These are phyloP conservation scores for Poteriospumella lacustris DNA, from an alignment of 108 stramenopile species.

Conservation along the genomic window DNA sequence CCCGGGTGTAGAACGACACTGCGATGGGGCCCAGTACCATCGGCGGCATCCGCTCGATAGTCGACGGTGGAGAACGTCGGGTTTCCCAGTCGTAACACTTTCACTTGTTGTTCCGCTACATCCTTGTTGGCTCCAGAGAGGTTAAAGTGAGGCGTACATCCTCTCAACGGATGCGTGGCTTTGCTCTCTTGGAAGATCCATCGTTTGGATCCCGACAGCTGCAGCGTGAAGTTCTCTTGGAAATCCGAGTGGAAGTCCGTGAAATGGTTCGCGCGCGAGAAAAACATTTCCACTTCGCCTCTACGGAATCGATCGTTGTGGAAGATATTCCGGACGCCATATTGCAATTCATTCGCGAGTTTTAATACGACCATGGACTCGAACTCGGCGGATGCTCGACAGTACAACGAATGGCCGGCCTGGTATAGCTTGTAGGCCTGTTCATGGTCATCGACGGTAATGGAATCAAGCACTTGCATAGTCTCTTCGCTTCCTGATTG, in stretches of 20 bases:
- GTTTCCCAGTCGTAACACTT: conserved; percentile 33
- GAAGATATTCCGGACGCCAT: conserved; percentile 73
- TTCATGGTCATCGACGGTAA: conserved; percentile 6
- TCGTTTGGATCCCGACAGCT: conserved; percentile 68
- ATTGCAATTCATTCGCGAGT: conserved; percentile 59
- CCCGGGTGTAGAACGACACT: conserved; percentile 62
- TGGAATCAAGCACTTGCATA: neutral
- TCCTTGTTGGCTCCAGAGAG: conserved; percentile 37
- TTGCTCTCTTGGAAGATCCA: conserved; percentile 69
- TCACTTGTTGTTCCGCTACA: conserved; percentile 76
- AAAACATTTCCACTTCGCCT: conserved; percentile 83
- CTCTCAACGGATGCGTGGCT: conserved; percentile 66
- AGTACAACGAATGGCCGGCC: conserved; percentile 68
- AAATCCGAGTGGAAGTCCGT: conserved; percentile 84
- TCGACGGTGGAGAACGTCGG: neutral
- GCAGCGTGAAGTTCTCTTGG: conserved; percentile 89
- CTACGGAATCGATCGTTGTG: conserved; percentile 45
- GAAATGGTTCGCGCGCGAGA: conserved; percentile 51
- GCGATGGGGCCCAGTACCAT: neutral
- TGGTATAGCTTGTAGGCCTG: neutral
- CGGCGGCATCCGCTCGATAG: neutral
- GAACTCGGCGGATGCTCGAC: conserved; percentile 72
- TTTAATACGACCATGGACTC: conserved; percentile 65
- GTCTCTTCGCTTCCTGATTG: neutral
- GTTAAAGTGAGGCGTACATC: conserved; percentile 76